Conservation (phyloP, 2,329 filamentous ascomycete species). For the Botryosphaeria dothidea region DNA sequence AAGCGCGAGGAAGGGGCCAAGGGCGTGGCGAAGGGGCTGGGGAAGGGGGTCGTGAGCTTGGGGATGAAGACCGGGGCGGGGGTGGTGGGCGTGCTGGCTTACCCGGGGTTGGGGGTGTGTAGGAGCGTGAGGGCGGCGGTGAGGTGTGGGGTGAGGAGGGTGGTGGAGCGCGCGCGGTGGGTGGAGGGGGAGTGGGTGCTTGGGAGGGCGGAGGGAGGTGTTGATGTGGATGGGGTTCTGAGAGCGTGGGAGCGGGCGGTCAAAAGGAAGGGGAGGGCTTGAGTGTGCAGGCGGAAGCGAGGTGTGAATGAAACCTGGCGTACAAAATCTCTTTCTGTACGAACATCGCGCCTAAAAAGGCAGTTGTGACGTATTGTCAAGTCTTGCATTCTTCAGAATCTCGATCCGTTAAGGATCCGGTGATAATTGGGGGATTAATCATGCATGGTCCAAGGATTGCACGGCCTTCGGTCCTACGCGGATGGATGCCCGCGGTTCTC, state of each 20-base stretch:
- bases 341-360: not conserved
- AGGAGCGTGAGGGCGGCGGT: not conserved
- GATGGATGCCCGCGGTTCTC: too few species aligned
- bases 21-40: not conserved
- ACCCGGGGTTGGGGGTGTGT: not conserved
- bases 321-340: not conserved
- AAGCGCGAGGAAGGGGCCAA: conserved; percentile 30
- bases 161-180: not conserved
- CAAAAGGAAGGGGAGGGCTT: not conserved
- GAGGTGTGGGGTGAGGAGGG: not conserved
- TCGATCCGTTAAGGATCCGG: not conserved
- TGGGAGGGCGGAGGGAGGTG: not conserved
- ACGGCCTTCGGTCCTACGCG: too few species aligned
- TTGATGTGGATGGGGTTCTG: not conserved
- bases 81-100: not conserved
- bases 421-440: not conserved
- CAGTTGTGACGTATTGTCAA: too few species aligned
- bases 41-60: not conserved
- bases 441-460: too few species aligned
- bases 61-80: not conserved
- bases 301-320: too few species aligned
- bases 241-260: not conserved
- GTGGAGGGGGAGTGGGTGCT: conserved; percentile 5
- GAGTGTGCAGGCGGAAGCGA: too few species aligned
- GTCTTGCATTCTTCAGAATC: not conserved